Base-by-base conservation (phyloP, 148 eudicot genomes). In the Rhododendron kiyosumense region DNA sequence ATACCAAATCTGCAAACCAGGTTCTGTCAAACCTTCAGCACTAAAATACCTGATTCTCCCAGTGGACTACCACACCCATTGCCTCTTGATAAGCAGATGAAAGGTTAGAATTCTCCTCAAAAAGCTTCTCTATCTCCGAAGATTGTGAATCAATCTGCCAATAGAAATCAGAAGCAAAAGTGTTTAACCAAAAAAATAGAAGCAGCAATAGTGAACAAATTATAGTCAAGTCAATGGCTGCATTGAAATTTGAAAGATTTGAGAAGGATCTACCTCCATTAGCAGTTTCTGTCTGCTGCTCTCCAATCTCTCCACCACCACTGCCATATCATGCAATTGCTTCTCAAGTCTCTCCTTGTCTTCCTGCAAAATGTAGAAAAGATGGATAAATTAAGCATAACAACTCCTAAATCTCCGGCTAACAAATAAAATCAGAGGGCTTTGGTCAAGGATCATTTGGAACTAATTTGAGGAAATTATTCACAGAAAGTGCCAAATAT, bases 271-370 rank as follows among this genome's bases (percentile, higher is more conserved):
- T 86, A 96, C 99, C 99, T 96, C 99, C 67, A 88, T 88, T 81
- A 96, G 87, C 86, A 96, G 98, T 90, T 93, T 96, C 87, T 96
- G 99, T 81, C 99, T 92, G 87, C 98, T 95, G 85, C 84, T 92
- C 93, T 96, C 99, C 88, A 96, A 89, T 89, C 92, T 93, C 91
- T 96, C 99, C 83, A 96, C 90, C 90, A 93, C 93, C 49, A 95
- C 90, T 46, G 98, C 99, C 97, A 96, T 95, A 86, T 93, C 99
- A 90, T 96, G 99, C 93, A 96, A 88, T 86, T 96, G 95, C 87
- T 88, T 90, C 89, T 96, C 98, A 82, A 95, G 90, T 89, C 86
- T 95, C 90, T 93, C 95, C 91, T 94, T 96, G 86, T 96, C 99
- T 88, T 95, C 93, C 99, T 96, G 91, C 84, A 88, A 76, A 80